Percentiles rank a stretch among this genome's conserved stretches.
Evolutionary conservation across 148 eudicot species (phyloP).

Genomic region (Simmondsia chinensis): DNA sequence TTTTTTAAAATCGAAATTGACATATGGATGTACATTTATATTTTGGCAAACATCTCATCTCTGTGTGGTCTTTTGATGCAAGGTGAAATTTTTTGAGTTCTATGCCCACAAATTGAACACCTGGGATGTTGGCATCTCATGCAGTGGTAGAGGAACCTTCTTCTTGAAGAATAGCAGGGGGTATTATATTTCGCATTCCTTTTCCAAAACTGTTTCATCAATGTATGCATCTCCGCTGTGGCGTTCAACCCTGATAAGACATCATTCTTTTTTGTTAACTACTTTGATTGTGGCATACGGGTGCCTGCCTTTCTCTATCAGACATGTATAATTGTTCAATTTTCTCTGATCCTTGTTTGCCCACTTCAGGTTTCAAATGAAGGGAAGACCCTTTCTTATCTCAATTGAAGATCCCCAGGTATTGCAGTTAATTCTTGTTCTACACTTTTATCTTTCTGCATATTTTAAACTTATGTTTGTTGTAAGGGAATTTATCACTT

Average conservation of each 20-base stretch:
- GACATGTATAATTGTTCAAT: not conserved
- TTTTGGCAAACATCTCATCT: no score
- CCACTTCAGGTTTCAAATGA: slow-evolving; percentile 42
- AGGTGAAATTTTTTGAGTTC: slow-evolving; percentile 84
- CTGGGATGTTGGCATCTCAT: slow-evolving; percentile 81
- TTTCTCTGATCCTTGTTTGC: no score
- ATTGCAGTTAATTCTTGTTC: slow-evolving; percentile 4
- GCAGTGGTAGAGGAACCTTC: slow-evolving; percentile 70
- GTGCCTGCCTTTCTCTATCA: not conserved
- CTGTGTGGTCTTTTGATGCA: slow-evolving; percentile 20
- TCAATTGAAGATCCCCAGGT: slow-evolving; percentile 97
- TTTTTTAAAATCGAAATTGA: no score
- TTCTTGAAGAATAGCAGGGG: slow-evolving; percentile 64
- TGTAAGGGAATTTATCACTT: no score
- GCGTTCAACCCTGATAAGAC: no score
- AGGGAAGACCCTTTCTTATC: slow-evolving; percentile 51
- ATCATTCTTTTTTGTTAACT: no score
- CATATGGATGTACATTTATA: no score
- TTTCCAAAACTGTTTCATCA: not conserved
- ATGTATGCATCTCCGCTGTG: no score
- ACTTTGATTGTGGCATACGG: not conserved
- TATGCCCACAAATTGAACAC: slow-evolving; percentile 88
- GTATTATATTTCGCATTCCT: slow-evolving; percentile 19
- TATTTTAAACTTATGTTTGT: not conserved
- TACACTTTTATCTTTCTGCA: slow-evolving; percentile 2